Conservation (phyloP, 2,329 filamentous ascomycete species). For the Ceratocystis albifundus region DNA sequence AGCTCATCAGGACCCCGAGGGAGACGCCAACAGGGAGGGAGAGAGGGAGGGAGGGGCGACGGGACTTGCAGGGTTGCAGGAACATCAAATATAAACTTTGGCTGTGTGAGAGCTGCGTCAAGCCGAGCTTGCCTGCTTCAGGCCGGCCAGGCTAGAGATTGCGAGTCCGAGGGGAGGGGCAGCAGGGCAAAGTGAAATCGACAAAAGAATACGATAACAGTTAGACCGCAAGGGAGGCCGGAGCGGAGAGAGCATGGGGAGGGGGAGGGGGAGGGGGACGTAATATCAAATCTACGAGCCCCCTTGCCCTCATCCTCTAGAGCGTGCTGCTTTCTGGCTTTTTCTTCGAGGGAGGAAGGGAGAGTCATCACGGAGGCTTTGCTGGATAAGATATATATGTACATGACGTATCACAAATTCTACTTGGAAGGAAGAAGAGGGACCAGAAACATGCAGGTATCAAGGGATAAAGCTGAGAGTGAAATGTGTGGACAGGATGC, state of each 20-base stretch:
- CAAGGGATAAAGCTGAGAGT: constrained; percentile 9
- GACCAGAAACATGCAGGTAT: constrained; percentile 9
- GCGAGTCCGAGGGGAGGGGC: too few relatives aligned
- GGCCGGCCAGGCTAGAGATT: too few relatives aligned
- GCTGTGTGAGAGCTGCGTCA: too few relatives aligned
- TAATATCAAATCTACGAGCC: too few relatives aligned
- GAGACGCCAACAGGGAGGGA: constrained; percentile 2
- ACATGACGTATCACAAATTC: background rate
- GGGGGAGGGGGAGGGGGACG: too few relatives aligned
- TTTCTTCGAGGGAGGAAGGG: background rate
- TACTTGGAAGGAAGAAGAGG: background rate
- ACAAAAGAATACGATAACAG: background rate
- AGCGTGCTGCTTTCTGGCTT: too few relatives aligned
- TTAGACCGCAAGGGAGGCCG: background rate
- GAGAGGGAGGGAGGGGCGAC: background rate
- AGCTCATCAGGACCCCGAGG: background rate
- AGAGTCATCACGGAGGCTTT: background rate
- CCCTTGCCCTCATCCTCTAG: too few relatives aligned
- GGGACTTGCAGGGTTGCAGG: background rate
- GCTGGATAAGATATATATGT: background rate
- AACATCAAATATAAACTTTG: too few relatives aligned
- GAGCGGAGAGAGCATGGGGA: background rate
- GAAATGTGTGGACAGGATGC: too few relatives aligned
- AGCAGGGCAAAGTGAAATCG: background rate
- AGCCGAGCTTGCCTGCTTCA: too few relatives aligned